A percentile compares a stretch with the other conserved stretches of the same genome.
These are phyloP conservation scores for Trametes sp. DNA, from an alignment of 1,284 basidiomycete genomes.

Conservation along the genomic window DNA sequence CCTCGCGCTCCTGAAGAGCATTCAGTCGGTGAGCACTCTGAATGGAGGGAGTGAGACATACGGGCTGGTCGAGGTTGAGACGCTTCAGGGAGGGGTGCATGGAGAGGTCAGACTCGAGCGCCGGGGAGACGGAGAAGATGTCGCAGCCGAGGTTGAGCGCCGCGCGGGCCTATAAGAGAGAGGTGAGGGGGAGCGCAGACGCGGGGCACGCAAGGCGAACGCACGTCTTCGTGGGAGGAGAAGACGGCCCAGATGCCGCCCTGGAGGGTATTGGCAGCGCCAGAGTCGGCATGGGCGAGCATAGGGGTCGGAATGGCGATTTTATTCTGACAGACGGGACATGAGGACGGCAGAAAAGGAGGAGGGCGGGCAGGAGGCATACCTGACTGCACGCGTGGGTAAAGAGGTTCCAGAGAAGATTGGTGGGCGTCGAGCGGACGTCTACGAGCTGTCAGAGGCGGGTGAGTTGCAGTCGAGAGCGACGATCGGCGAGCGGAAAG, in stretches of 20 bases:
- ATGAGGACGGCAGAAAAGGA: constrained; percentile 2
- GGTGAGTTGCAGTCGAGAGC: too few species aligned
- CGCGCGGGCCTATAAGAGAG: constrained; percentile 55
- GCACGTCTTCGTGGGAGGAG: constrained; percentile 24
- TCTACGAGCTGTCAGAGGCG: constrained; percentile 21
- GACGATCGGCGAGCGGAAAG: neutral
- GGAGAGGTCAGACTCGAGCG: constrained; percentile 64
- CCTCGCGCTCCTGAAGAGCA: constrained; percentile 12
- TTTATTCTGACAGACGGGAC: constrained; percentile 7
- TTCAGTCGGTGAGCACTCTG: too few species aligned
- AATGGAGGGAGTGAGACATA: constrained; percentile 14
- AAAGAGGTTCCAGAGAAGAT: constrained; percentile 31
- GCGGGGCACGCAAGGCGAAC: neutral
- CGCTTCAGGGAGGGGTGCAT: constrained; percentile 13
- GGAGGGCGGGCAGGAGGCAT: constrained; percentile 6
- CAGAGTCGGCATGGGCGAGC: constrained; percentile 15
- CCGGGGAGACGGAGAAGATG: constrained; percentile 56
- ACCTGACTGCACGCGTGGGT: constrained; percentile 28
- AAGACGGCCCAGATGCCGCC: constrained; percentile 24
- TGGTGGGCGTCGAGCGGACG: constrained; percentile 25
- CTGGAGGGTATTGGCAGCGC: neutral
- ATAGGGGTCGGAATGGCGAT: constrained; percentile 15
- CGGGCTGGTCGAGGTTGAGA: constrained; percentile 10
- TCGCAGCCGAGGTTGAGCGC: constrained; percentile 58
- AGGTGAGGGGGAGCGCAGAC: constrained; percentile 4